Evolutionary conservation across 768 basidiomycete species (phyloP).

Genomic region (Cytidiella melzeri): DNA sequence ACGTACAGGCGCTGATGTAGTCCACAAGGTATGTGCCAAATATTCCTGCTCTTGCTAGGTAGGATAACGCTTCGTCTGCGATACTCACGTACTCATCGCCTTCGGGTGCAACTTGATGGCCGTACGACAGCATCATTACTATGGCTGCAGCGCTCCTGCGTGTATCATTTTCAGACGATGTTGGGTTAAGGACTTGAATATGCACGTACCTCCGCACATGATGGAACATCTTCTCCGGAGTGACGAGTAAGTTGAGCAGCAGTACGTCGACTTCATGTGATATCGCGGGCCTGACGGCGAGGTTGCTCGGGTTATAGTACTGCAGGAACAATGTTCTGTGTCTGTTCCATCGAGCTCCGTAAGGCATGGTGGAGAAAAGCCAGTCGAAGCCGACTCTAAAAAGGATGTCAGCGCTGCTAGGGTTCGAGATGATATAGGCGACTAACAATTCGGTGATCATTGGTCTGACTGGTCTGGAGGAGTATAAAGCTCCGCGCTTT

Average conservation of each 20-base stretch:
- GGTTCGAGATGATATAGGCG: background rate
- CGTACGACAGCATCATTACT: constrained; percentile 22
- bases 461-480: constrained; percentile 18
- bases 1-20: constrained; percentile 6
- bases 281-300: background rate
- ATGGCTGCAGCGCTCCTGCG: constrained; percentile 15
- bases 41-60: constrained; percentile 5
- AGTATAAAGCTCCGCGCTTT: constrained; percentile 38
- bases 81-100: constrained; percentile 18
- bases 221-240: constrained; percentile 8
- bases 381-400: constrained; percentile 12
- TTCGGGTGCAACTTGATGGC: constrained; percentile 17
- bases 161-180: background rate
- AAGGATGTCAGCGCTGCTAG: background rate
- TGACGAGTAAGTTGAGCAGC: constrained; percentile 3
- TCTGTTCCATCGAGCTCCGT: constrained; percentile 8
- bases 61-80: constrained; percentile 12
- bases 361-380: constrained; percentile 13
- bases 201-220: constrained; percentile 9
- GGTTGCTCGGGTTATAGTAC: constrained; percentile 7
- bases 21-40: constrained; percentile 13
- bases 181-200: background rate
- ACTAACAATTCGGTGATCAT: constrained; percentile 15
- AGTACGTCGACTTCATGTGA: constrained; percentile 1
- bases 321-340: constrained; percentile 11